Evolutionary conservation across 73 alveolate species (phyloP).

Genomic region (Blepharisma stoltei): DNA sequence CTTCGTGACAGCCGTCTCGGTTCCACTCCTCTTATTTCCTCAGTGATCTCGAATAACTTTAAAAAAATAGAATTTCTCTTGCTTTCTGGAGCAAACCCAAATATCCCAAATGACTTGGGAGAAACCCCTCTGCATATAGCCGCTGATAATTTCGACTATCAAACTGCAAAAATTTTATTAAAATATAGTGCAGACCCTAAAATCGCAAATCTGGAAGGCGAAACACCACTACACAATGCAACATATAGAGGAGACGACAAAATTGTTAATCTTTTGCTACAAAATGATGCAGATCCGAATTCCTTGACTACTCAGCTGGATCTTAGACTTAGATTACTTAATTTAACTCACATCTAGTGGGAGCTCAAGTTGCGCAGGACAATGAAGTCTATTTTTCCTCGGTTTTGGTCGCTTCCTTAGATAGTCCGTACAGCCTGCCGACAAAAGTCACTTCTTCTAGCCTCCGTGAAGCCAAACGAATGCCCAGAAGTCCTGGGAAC

Average conservation of each 20-base stretch:
- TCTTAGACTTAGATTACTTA: too few species aligned
- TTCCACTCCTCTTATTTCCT: not conserved
- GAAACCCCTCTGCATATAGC: slow-evolving; percentile 18
- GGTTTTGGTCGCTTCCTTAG: too few species aligned
- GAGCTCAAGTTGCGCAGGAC: too few species aligned
- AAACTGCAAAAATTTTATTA: not conserved
- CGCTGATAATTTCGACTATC: slow-evolving; percentile 2
- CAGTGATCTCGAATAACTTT: slow-evolving; percentile 8
- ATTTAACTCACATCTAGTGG: too few species aligned
- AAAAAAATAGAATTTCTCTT: not conserved
- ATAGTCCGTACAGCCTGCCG: too few species aligned
- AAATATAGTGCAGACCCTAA: not conserved
- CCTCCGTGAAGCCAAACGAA: too few species aligned
- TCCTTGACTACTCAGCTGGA: not conserved
- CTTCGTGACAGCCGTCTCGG: not conserved
- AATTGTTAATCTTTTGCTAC: not conserved
- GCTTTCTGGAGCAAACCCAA: slow-evolving; percentile 9
- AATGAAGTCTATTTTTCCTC: too few species aligned
- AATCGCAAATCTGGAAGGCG: not conserved
- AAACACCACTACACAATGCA: slow-evolving; percentile 3
- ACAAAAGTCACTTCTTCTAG: too few species aligned
- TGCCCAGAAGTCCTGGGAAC: too few species aligned
- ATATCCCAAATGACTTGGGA: slow-evolving; percentile 22
- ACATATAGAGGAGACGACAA: not conserved
- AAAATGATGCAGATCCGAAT: not conserved